Percentiles rank a stretch among this genome's conserved stretches.
phyloP scores from a whole-genome alignment of 352 stramenopile species.

The Phytopythium sindhum region DNA sequence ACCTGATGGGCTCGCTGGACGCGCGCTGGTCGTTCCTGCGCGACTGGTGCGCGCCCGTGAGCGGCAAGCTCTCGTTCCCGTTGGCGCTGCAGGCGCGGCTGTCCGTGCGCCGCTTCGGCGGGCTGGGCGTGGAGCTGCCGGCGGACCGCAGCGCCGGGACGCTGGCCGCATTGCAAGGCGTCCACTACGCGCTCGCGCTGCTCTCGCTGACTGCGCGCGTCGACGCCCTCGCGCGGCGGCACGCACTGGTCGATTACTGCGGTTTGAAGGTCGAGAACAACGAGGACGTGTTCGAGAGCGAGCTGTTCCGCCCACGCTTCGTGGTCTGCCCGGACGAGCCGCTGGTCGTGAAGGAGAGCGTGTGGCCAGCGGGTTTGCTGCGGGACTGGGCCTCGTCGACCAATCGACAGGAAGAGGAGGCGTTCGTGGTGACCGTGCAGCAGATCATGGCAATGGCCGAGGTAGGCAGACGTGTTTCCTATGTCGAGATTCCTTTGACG shows the following conservation, averaged over 20 bases:
- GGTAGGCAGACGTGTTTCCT: not conserved
- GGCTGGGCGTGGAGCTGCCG: not conserved
- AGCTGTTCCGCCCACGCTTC: not conserved
- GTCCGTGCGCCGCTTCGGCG: not conserved
- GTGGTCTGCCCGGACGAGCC: not conserved
- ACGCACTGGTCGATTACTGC: slow-evolving; percentile 2
- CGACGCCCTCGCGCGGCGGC: not conserved
- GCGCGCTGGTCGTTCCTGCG: not conserved
- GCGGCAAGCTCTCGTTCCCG: not conserved
- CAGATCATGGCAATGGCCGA: not conserved
- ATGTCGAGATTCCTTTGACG: not conserved
- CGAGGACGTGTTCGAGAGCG: not conserved
- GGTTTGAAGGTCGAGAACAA: not conserved
- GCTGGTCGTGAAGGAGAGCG: not conserved
- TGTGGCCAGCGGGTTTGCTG: not conserved
- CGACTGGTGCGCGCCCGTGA: not conserved
- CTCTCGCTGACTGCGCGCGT: not conserved
- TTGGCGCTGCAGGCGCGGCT: not conserved
- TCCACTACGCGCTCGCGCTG: not conserved
- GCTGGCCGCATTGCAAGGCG: not conserved
- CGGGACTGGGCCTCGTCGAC: not conserved
- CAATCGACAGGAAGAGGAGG: not conserved
- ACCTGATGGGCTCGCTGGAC: not conserved
- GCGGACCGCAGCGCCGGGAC: not conserved
- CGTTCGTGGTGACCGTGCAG: not conserved